Evolutionary conservation across 2,329 filamentous ascomycete genomes (phyloP), one percentile per base, ranked within the genome.

Genomic region (Sordariomycetes sp.): DNA sequence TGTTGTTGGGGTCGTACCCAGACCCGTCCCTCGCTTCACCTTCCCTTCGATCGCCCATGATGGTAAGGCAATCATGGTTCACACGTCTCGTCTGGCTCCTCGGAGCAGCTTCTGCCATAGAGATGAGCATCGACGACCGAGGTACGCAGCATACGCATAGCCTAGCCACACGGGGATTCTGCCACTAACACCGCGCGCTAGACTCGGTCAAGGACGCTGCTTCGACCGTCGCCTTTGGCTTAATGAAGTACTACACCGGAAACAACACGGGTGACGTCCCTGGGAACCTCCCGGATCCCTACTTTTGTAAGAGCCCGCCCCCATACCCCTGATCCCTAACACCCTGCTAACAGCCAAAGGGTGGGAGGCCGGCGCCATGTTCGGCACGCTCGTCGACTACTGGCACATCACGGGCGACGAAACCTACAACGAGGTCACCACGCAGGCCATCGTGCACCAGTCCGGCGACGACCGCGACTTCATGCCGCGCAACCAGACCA

Each of bases 281-380:
- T 2, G 81, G 81, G 32, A 83, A 83, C 68, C 67, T 84, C 53
- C 81, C 81, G 16, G 74, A 76, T 56, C 80, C 80, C 18, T 87
- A 86, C 64, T 89, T 85, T 68, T 90, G 87, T 73, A 71, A 75
- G 71, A 71, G 69, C 20, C 62, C 72, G 74, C 60, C 74, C 71
- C 43, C 69, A 72, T 53, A 74, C 73, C 25, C 1, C 3, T 16
- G 20, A 28, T n/a, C 40, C n/a, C 83, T 63, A 79, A 62, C 53
- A 32, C 7, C 14, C 8, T 3, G 37, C 40, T 46, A 28, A 48
- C 40, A 16, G 3, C 40, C 10, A 8, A 22, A 62, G 61, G 76
- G 87, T 91, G 87, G 87, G 86, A 89, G 69, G 83, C 84, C 0
- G 83, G 85, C 22, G 82, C 84, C 57, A 79, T 91, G 78, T 88